Percentiles rank a stretch among this genome's conserved stretches.
Conservation (phyloP, 2,329 filamentous ascomycete genomes). For the Trichoderma polysporum region DNA sequence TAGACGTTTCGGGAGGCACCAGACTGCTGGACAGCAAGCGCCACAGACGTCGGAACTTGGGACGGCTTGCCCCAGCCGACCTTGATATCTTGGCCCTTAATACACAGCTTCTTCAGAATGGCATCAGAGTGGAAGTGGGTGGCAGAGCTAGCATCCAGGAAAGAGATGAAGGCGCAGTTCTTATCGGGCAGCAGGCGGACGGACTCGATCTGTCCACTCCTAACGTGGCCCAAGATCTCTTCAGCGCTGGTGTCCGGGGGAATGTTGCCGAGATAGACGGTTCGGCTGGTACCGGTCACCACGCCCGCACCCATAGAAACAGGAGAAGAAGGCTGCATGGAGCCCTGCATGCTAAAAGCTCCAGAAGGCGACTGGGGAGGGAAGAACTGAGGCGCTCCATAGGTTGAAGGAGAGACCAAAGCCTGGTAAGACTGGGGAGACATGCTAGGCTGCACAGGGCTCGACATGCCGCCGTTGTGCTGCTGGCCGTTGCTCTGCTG, state of each 20-base stretch:
- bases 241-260: slow-evolving; percentile 96
- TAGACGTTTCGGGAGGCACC: slow-evolving; percentile 97
- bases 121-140: slow-evolving; percentile 99
- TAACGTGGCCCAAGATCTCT: slow-evolving; percentile 93
- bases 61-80: slow-evolving; percentile 99
- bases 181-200: slow-evolving; percentile 95
- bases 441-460: slow-evolving; percentile 73
- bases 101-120: slow-evolving; percentile 98
- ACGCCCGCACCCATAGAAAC: slow-evolving; percentile 76
- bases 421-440: slow-evolving; percentile 82
- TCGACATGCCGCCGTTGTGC: slow-evolving; percentile 63
- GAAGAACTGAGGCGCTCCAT: slow-evolving; percentile 79
- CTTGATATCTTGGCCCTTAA: slow-evolving; percentile 99
- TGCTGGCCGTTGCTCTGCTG: slow-evolving; percentile 55
- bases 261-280: slow-evolving; percentile 96
- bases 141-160: slow-evolving; percentile 94
- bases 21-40: slow-evolving; percentile 95
- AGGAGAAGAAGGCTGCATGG: slow-evolving; percentile 67
- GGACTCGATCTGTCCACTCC: slow-evolving; percentile 98
- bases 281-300: slow-evolving; percentile 87
- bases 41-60: slow-evolving; percentile 94
- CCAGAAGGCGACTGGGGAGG: slow-evolving; percentile 86
- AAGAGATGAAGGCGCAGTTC: slow-evolving; percentile 99
- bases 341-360: slow-evolving; percentile 60
- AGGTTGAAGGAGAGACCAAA: slow-evolving; percentile 81